A percentile compares a stretch with the other conserved stretches of the same genome.
These are phyloP conservation scores for Aphanomyces euteiches DNA, from an alignment of 352 stramenopile species.

Conservation along the genomic window DNA sequence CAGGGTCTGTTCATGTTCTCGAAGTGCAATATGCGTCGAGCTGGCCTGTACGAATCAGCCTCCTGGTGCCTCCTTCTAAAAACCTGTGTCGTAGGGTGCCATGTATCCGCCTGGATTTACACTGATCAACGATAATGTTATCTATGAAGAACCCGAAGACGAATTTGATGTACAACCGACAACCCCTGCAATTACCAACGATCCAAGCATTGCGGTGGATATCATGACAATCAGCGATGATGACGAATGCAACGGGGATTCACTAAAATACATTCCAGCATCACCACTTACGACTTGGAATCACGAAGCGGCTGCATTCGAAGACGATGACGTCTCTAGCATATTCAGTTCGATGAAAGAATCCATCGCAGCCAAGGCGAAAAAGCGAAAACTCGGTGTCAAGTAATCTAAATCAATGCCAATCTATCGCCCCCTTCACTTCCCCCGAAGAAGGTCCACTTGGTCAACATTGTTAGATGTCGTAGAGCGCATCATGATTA, in stretches of 20 bases:
- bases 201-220: conserved; percentile 38
- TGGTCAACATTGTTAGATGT: too few species aligned
- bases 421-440: too few species aligned
- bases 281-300: conserved; percentile 21
- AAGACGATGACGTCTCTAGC: conserved; percentile 16
- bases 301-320: conserved; percentile 4
- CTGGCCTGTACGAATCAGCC: conserved; percentile 45
- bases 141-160: conserved; percentile 43
- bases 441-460: too few species aligned
- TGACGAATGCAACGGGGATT: conserved; percentile 30
- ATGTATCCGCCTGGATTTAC: conserved; percentile 84
- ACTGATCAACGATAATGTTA: conserved; percentile 75
- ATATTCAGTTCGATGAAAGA: conserved; percentile 26
- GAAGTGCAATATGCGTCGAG: conserved; percentile 71
- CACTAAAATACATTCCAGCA: conserved; percentile 34
- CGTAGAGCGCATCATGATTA: too few species aligned
- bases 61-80: background rate
- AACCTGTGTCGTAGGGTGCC: conserved; percentile 30
- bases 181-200: background rate
- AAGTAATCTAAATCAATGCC: background rate
- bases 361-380: background rate
- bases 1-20: conserved; percentile 59
- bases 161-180: conserved; percentile 42
- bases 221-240: conserved; percentile 41
- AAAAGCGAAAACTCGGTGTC: conserved; percentile 1